Evolutionary conservation across 768 basidiomycete genomes (phyloP).

Genomic region (Leccinum subgranulosum): DNA sequence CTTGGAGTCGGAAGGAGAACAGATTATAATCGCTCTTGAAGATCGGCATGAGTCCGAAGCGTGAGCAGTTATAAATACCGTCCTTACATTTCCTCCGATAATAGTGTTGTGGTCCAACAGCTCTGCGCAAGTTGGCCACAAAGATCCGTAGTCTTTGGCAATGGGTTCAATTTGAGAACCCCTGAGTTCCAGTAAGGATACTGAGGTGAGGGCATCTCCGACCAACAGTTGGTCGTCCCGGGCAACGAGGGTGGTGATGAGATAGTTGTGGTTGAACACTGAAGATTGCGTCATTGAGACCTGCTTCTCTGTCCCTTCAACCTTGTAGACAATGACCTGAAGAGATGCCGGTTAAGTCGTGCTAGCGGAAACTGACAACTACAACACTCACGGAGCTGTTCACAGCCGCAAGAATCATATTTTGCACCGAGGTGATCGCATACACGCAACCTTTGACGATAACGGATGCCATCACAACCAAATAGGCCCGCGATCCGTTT

Average conservation of each 20-base stretch:
- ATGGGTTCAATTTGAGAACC: conserved; percentile 46
- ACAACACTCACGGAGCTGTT: conserved; percentile 66
- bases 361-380: background rate
- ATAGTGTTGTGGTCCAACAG: conserved; percentile 51
- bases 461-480: conserved; percentile 38
- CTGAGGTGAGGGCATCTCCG: conserved; percentile 80
- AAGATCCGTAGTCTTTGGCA: conserved; percentile 71
- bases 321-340: conserved; percentile 47
- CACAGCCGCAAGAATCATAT: conserved; percentile 62
- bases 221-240: conserved; percentile 55
- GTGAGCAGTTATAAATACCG: conserved; percentile 5
- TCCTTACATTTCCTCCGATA: conserved; percentile 73
- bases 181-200: conserved; percentile 61
- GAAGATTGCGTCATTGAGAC: conserved; percentile 37
- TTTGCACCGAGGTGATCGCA: conserved; percentile 48
- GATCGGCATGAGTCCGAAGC: conserved; percentile 7
- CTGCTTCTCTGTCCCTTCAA: conserved; percentile 35
- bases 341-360: conserved; percentile 1
- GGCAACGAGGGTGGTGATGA: conserved; percentile 64
- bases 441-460: conserved; percentile 68
- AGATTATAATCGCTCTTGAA: conserved; percentile 66
- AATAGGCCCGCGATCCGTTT: conserved; percentile 21
- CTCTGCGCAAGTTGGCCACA: conserved; percentile 71
- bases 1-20: conserved; percentile 55
- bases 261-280: conserved; percentile 81